Evolutionary conservation across 2,329 filamentous ascomycete species (phyloP).

Genomic region (Fusarium neocosmosporiellum): DNA sequence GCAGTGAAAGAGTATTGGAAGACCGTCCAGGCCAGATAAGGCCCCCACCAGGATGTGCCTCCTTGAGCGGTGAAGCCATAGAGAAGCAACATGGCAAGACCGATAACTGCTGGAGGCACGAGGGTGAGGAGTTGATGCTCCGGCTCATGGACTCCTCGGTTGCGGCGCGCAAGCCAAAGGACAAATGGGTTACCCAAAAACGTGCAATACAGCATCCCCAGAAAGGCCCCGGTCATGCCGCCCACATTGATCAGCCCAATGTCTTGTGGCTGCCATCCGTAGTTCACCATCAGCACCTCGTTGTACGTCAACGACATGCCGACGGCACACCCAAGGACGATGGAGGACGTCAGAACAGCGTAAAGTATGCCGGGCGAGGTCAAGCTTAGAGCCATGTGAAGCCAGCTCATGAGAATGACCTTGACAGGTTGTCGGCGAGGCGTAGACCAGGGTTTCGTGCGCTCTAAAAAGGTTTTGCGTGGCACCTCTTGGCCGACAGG

Average conservation of each 20-base stretch:
- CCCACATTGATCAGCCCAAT: not conserved
- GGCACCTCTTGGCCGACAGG: not conserved
- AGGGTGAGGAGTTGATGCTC: constrained; percentile 32
- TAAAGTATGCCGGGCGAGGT: constrained; percentile 11
- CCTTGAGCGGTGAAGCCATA: constrained; percentile 8
- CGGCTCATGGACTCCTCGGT: constrained; percentile 21
- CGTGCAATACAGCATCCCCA: not conserved
- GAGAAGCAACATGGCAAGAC: constrained; percentile 22
- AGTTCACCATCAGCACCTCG: not conserved
- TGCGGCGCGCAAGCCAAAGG: constrained; percentile 17
- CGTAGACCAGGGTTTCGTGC: not conserved
- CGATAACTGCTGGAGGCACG: constrained; percentile 23
- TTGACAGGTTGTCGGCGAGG: not conserved
- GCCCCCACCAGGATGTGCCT: constrained; percentile 1
- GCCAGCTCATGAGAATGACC: constrained; percentile 6
- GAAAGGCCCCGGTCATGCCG: not conserved
- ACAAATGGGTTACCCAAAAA: not conserved
- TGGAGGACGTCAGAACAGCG: constrained; percentile 6
- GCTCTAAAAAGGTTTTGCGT: not conserved
- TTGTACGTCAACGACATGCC: not conserved
- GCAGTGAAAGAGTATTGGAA: constrained; percentile 8
- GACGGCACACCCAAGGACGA: not conserved
- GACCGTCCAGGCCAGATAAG: constrained; percentile 2
- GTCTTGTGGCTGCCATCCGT: not conserved
- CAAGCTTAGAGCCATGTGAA: constrained; percentile 12